phyloP scores from a whole-genome alignment of 2,329 filamentous ascomycete genomes.

The Fusarium sp. region DNA sequence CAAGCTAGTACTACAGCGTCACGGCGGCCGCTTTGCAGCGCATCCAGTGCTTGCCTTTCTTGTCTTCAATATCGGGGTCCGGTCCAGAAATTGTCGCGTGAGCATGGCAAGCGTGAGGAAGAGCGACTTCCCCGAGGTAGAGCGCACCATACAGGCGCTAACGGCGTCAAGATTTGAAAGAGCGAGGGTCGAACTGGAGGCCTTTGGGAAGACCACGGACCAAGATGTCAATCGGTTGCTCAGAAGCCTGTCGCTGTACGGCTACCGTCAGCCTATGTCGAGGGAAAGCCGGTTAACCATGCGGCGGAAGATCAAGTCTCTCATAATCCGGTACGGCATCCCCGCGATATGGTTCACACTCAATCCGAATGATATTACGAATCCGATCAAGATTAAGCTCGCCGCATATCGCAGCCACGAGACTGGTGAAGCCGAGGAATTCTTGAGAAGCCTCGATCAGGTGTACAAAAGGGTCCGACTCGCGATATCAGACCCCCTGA shows the following conservation, averaged over 20 bases:
- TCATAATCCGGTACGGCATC: too few species aligned
- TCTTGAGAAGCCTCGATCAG: too few species aligned
- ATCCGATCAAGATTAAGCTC: too few species aligned
- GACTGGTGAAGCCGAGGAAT: too few species aligned
- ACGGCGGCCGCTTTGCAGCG: neutral
- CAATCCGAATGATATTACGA: too few species aligned
- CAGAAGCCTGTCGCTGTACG: neutral
- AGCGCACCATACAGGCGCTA: neutral
- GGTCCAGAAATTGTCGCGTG: neutral
- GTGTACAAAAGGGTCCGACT: neutral
- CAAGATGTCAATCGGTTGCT: neutral
- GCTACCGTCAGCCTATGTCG: conserved; percentile 1
- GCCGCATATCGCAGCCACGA: too few species aligned
- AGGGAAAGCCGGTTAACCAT: neutral
- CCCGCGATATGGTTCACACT: too few species aligned
- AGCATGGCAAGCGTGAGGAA: neutral
- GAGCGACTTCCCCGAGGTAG: neutral
- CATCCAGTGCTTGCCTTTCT: neutral
- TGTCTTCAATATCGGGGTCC: neutral
- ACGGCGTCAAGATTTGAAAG: neutral
- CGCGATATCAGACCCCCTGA: neutral
- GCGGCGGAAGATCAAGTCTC: too few species aligned
- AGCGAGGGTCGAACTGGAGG: neutral
- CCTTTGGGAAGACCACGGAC: neutral
- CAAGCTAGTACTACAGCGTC: neutral